Percentiles rank a stretch among this genome's conserved stretches.
Evolutionary conservation across 1,284 basidiomycete species (phyloP).

Genomic region (Ceratobasidium sp.): DNA sequence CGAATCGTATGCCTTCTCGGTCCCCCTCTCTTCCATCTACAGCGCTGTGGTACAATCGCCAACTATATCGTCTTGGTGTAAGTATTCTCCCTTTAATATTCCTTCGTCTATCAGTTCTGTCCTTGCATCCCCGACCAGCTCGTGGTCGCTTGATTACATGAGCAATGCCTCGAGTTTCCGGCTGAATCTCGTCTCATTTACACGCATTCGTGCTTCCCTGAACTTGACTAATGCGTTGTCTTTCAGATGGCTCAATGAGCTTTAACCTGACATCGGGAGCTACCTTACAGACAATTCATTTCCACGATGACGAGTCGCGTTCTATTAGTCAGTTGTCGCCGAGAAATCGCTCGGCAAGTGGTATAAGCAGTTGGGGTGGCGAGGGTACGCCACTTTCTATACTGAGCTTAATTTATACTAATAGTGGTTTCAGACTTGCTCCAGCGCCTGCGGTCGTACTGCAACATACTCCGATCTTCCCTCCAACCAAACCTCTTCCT

Average conservation of each 20-base stretch:
- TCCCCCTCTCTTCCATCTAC: constrained; percentile 89
- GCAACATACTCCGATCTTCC: constrained; percentile 80
- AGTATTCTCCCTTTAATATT: constrained; percentile 54
- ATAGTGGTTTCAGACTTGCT: constrained; percentile 67
- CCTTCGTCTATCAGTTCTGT: neutral
- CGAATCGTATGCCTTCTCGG: constrained; percentile 94
- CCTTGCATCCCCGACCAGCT: neutral
- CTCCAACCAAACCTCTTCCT: constrained; percentile 87
- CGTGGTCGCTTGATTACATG: constrained; percentile 5
- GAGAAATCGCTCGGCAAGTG: constrained; percentile 46
- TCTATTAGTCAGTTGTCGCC: constrained; percentile 64
- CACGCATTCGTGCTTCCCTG: constrained; percentile 10
- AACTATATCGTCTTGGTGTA: constrained; percentile 87
- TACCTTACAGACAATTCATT: constrained; percentile 90
- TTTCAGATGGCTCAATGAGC: constrained; percentile 74
- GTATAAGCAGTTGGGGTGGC: constrained; percentile 72
- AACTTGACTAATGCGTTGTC: constrained; percentile 37
- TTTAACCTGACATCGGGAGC: constrained; percentile 90
- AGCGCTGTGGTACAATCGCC: constrained; percentile 88
- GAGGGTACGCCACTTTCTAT: constrained; percentile 55
- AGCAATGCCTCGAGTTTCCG: constrained; percentile 9
- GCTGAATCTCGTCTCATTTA: neutral
- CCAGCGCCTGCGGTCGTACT: constrained; percentile 72
- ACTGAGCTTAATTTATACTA: neutral
- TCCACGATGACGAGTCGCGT: constrained; percentile 95